Evolutionary conservation across 2,329 filamentous ascomycete genomes (phyloP), one percentile per base, ranked within the genome.

Genomic region (Penicillium sp.): DNA sequence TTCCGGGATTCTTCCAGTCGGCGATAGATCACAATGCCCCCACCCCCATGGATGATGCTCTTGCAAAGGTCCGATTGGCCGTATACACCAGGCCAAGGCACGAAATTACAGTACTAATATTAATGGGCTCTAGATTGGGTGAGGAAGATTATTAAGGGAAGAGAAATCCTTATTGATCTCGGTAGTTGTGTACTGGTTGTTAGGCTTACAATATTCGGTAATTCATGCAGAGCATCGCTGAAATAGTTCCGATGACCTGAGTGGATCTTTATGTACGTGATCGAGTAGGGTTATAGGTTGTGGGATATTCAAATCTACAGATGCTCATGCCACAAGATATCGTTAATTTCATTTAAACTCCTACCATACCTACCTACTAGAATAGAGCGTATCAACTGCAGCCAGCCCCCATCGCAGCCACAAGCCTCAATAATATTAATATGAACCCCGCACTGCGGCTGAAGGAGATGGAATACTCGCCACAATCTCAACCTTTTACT

Each of bases 11-110:
- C 24, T 35, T 44, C n/a, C n/a, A n/a, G 57, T 63, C 63, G 49
- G 37, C 61, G 58, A 65, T 63, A 63, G 61, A 65, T 63, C 63
- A 65, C 47, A 63, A 55, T 35, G 56, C 58, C 63, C 61, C 61
- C 28, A 28, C 58, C 22, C 19, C 47, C 9, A 8, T 35, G 47
- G 4, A 10, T n/a, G n/a, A n/a, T 12, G n/a, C 10, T 9, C 8
- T 9, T 10, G 35, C 13, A 15, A 37, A 37, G 47, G 10, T 51
- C 26, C 47, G 47, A 35, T 51, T 22, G 26, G 28, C 4, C 10
- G 5, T 9, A 19, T 17, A 33, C 10, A 33, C 30, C 30, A n/a
- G 47, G 26, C 26, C 47, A n/a, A 49, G 45, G 28, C 44, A 26
- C 42, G 45, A 33, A 49, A 10, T 22, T 35, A 6, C 30, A 33